Percentiles rank a stretch among this genome's conserved stretches.
phyloP scores from a whole-genome alignment of 2,329 filamentous ascomycete species.

The Ophiostoma populinum region DNA sequence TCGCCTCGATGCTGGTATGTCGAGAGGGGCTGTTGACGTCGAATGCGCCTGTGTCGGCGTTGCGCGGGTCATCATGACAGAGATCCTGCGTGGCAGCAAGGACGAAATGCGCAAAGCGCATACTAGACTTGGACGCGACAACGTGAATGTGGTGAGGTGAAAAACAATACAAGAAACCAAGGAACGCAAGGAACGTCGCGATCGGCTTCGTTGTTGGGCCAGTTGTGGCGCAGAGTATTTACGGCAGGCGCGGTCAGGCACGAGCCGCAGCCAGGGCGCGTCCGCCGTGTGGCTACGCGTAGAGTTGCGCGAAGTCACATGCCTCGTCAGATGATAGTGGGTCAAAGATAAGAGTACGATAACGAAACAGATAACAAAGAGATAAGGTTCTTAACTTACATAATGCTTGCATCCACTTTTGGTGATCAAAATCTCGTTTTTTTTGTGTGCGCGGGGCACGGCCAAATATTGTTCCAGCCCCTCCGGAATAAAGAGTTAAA shows the following conservation, averaged over 20 bases:
- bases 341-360: not conserved
- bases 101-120: slow-evolving; percentile 29
- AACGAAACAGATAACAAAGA: too few relatives aligned
- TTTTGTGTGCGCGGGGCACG: slow-evolving; percentile 9
- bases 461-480: slow-evolving; percentile 7
- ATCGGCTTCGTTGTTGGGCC: too few relatives aligned
- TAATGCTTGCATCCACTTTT: not conserved
- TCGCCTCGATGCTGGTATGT: not conserved
- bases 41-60: not conserved
- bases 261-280: too few relatives aligned
- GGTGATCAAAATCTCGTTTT: slow-evolving; percentile 2
- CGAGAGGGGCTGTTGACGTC: too few relatives aligned
- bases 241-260: too few relatives aligned
- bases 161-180: slow-evolving; percentile 1
- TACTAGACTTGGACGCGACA: slow-evolving; percentile 19
- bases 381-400: too few relatives aligned
- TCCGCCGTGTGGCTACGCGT: too few relatives aligned
- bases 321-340: slow-evolving; percentile 13
- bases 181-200: too few relatives aligned
- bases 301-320: too few relatives aligned
- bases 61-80: slow-evolving; percentile 17
- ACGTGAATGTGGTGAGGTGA: slow-evolving; percentile 10
- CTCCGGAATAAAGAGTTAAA: slow-evolving; percentile 3
- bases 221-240: too few relatives aligned
- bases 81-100: slow-evolving; percentile 13